Conservation (phyloP, 2,329 filamentous ascomycete species). For the Ophiobolus disseminans region DNA sequence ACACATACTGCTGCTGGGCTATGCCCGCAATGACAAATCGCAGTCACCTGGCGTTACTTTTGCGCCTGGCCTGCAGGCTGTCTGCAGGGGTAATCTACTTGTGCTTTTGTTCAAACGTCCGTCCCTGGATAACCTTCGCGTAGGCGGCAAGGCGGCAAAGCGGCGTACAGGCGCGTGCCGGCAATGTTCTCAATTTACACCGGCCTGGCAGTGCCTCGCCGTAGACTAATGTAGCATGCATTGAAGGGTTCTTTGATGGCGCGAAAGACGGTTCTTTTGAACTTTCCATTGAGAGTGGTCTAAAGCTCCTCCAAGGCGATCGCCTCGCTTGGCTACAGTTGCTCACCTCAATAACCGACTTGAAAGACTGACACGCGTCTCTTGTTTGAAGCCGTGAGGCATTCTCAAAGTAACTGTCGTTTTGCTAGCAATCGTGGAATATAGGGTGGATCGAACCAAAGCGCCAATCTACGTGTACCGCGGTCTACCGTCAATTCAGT, state of each 20-base stretch:
- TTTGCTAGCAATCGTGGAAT: too few species aligned
- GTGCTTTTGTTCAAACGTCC: neutral
- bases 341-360: conserved; percentile 7
- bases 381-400: too few species aligned
- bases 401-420: too few species aligned
- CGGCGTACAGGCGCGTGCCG: conserved; percentile 11
- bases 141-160: conserved; percentile 6
- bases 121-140: neutral
- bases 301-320: conserved; percentile 4
- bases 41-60: neutral
- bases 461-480: too few species aligned
- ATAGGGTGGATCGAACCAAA: too few species aligned
- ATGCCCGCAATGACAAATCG: neutral
- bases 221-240: conserved; percentile 5
- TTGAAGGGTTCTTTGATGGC: conserved; percentile 1
- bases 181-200: conserved; percentile 4
- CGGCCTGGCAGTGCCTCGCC: neutral
- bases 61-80: neutral
- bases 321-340: conserved; percentile 15
- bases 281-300: conserved; percentile 1
- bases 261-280: conserved; percentile 5
- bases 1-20: neutral
- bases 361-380: too few species aligned
- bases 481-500: too few species aligned
- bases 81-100: neutral